Evolutionary conservation across 2,329 filamentous ascomycete species (phyloP), one percentile per base, ranked within the genome.

Genomic region (Chrysosporium keratinophilum): DNA sequence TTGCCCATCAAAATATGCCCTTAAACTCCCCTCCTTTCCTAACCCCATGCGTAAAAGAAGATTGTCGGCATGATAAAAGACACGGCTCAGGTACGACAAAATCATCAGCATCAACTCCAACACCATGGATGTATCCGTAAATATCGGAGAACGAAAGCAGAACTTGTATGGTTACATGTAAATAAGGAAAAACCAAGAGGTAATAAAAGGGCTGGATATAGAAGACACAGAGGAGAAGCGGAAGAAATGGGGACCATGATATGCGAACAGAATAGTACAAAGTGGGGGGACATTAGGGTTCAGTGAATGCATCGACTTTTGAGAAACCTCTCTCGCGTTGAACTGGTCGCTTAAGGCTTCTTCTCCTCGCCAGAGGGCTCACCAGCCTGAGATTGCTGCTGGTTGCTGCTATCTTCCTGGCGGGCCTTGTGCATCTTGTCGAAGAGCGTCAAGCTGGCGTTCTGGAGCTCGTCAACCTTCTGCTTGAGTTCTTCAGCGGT

Each of bases 361-460:
- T 87, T 87, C 77, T 89, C 83, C 61, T 78, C 82, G 70, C 87
- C 67, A 62, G 62, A 62, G 55, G 54, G 62, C 62, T 65, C 67
- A 57, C 60, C 79, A 66, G 65, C 74, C 71, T 73, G 74, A 67
- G 59, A 53, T 68, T 76, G 72, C 65, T 75, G 62, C 64, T 73
- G 64, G 66, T 79, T 74, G 68, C 80, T 73, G 67, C 76, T 71
- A 63, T 77, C 78, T 77, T 90, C 86, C 63, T 75, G 72, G 65
- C 88, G 85, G 63, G 91, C 88, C 81, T 95, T 94, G 87, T 98
- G 91, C 88, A 98, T 95, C 86, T 97, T 96, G 79, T 97, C 93
- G 74, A 98, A 97, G 67, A 97, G 84, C 76, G 87, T 95, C 76
- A 98, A 79, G 74, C 86, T 91, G 63, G 91, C 88, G 71, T 86